Conservation (phyloP, 495 filamentous ascomycete species). For the Penicillium ucsense region DNA sequence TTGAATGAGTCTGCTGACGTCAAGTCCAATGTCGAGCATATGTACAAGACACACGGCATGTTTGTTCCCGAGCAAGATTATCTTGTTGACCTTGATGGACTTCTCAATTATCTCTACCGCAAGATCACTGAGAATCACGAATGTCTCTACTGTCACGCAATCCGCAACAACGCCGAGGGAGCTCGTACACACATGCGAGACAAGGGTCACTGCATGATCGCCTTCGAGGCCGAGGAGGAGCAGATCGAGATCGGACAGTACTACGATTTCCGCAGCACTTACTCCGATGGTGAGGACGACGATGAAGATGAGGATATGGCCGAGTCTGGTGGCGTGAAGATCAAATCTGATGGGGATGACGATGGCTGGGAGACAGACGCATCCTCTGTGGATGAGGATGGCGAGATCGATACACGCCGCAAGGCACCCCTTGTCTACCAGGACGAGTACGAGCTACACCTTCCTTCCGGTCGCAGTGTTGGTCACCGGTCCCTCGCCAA, state of each 20-base stretch:
- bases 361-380: slow-evolving; percentile 90
- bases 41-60: slow-evolving; percentile 88
- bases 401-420: slow-evolving; percentile 33
- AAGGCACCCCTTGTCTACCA: slow-evolving; percentile 63
- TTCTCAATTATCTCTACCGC: slow-evolving; percentile 64
- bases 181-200: slow-evolving; percentile 95
- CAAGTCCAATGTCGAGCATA: slow-evolving; percentile 69
- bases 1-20: slow-evolving; percentile 65
- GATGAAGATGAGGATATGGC: slow-evolving; percentile 24
- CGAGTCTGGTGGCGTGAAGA: slow-evolving; percentile 31
- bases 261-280: slow-evolving; percentile 94
- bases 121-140: slow-evolving; percentile 69
- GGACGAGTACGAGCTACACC: slow-evolving; percentile 84
- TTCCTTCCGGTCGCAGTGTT: slow-evolving; percentile 83
- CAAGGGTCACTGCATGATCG: slow-evolving; percentile 92
- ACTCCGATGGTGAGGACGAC: slow-evolving; percentile 67
- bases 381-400: slow-evolving; percentile 58
- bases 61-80: slow-evolving; percentile 87
- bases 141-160: slow-evolving; percentile 76
- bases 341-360: slow-evolving; percentile 37
- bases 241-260: slow-evolving; percentile 94
- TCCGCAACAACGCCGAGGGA: slow-evolving; percentile 60
- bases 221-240: slow-evolving; percentile 80
- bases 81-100: slow-evolving; percentile 68
- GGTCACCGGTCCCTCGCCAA: slow-evolving; percentile 78